These are phyloP conservation scores for Zygosaccharomyces pseudorouxii DNA, from an alignment of 805 yeast genomes.

Conservation along the genomic window DNA sequence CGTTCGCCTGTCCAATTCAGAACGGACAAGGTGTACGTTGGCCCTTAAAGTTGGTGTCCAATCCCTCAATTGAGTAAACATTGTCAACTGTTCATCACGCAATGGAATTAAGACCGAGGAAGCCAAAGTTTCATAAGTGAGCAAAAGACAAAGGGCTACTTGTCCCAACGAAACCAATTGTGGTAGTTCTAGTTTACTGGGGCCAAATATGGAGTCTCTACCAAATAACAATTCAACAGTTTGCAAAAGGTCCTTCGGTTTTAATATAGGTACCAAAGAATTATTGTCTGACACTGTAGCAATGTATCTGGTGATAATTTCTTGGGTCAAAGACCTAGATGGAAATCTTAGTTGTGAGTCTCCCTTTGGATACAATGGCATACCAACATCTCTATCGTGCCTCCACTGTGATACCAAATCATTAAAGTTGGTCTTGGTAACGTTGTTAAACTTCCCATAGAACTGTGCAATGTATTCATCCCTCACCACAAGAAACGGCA, in stretches of 20 bases:
- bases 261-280: slow-evolving; percentile 25
- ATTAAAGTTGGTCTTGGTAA: slow-evolving; percentile 15
- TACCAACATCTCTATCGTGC: slow-evolving; percentile 9
- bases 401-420: slow-evolving; percentile 14
- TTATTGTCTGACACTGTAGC: slow-evolving; percentile 20
- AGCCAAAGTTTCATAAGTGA: slow-evolving; percentile 26
- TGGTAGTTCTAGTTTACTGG: slow-evolving; percentile 16
- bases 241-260: slow-evolving; percentile 20
- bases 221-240: slow-evolving; percentile 24
- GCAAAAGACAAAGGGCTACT: slow-evolving; percentile 20
- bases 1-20: slow-evolving; percentile 21
- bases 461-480: slow-evolving; percentile 26
- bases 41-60: slow-evolving; percentile 14
- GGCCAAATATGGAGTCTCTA: slow-evolving; percentile 17
- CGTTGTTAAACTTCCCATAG: slow-evolving; percentile 12
- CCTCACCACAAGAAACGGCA: slow-evolving; percentile 21
- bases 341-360: slow-evolving; percentile 22
- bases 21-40: slow-evolving; percentile 18
- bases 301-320: slow-evolving; percentile 21
- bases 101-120: slow-evolving; percentile 31
- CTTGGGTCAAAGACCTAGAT: slow-evolving; percentile 15
- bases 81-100: slow-evolving; percentile 21
- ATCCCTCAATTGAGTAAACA: slow-evolving; percentile 15
- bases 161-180: slow-evolving; percentile 24
- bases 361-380: slow-evolving; percentile 4